Conservation (phyloP, 345 rosid species). For the Eucalyptus sideroxylon region DNA sequence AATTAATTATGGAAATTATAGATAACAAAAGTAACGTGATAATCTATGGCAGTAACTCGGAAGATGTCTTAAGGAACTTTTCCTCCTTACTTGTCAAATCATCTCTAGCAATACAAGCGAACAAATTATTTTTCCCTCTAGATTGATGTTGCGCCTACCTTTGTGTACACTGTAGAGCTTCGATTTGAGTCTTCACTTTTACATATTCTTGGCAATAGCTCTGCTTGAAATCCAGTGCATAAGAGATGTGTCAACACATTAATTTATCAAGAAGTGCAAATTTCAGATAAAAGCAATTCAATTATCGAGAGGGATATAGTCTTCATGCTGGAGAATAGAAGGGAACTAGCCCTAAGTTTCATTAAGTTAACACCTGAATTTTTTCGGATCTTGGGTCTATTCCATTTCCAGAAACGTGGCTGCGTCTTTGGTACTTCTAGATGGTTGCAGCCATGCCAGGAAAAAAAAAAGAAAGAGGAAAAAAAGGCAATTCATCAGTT, state of each 20-base stretch:
- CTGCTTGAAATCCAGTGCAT: slow-evolving; percentile 5
- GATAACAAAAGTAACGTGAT: not conserved
- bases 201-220: slow-evolving; percentile 50
- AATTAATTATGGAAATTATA: not conserved
- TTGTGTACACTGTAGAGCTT: slow-evolving; percentile 44
- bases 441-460: not conserved
- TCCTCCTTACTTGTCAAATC: not conserved
- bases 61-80: not conserved
- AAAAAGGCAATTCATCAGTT: not conserved
- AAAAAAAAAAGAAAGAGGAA: too few species aligned
- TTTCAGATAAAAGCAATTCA: not conserved
- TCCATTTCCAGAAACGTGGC: not conserved
- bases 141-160: slow-evolving; percentile 18
- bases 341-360: not conserved
- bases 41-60: slow-evolving; percentile 9
- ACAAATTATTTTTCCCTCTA: not conserved
- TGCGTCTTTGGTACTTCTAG: not conserved
- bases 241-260: not conserved
- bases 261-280: not conserved
- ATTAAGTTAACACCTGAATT: slow-evolving; percentile 16
- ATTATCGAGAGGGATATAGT: not conserved
- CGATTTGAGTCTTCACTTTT: slow-evolving; percentile 46
- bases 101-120: not conserved
- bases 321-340: not conserved
- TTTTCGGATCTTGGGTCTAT: slow-evolving; percentile 30